phyloP scores from a whole-genome alignment of 768 basidiomycete species.

The Lentinus tigrinus region DNA sequence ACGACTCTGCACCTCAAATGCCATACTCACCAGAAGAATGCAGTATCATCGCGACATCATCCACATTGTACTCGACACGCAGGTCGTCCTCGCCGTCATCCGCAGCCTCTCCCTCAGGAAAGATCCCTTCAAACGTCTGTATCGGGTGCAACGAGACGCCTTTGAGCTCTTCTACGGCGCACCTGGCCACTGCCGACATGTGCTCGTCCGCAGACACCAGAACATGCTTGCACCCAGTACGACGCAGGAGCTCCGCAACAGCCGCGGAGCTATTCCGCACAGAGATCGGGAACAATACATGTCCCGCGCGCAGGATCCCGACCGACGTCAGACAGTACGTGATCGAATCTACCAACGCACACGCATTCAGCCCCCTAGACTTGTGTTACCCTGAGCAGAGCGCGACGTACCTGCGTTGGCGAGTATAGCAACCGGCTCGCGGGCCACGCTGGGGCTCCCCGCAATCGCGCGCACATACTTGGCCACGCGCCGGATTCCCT shows the following conservation, averaged over 20 bases:
- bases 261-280: conserved; percentile 30
- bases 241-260: conserved; percentile 27
- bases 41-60: neutral
- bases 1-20: too few relatives aligned
- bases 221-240: neutral
- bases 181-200: neutral
- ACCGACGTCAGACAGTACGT: conserved; percentile 12
- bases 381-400: too few relatives aligned
- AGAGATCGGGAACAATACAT: conserved; percentile 32
- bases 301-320: conserved; percentile 21
- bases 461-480: conserved; percentile 6
- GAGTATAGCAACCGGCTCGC: conserved; percentile 23
- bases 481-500: conserved; percentile 27
- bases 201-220: neutral
- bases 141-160: neutral
- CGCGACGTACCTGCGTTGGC: conserved; percentile 12
- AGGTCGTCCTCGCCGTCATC: neutral
- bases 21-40: conserved; percentile 9
- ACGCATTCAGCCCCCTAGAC: too few relatives aligned
- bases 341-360: conserved; percentile 22
- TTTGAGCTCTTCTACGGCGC: neutral
- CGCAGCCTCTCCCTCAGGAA: neutral
- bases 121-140: neutral
- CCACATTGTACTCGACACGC: neutral
- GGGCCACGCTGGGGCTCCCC: neutral